Base-by-base conservation (phyloP, 768 basidiomycete species). In the Cystobasidium ongulense region DNA sequence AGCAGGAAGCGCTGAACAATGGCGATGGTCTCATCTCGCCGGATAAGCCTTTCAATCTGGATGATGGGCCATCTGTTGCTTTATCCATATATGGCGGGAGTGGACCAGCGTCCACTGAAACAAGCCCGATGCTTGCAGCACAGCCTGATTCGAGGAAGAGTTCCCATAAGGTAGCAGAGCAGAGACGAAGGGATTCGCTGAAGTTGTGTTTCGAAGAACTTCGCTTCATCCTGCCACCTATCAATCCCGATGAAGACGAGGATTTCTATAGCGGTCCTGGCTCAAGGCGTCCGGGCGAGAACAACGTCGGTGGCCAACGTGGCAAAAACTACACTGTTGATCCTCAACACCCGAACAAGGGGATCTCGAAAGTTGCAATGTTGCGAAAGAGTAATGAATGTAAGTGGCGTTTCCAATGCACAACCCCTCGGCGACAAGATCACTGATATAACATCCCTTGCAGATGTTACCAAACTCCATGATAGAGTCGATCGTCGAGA, bases 181-280 rank as follows among this genome's bases (percentile, higher is more conserved):
- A 99, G 81, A 93, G 94, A 80, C 89, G 96, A 54, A 88, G 96
- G 10, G 95, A 99, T 81, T 93, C 91, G 53, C 87, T 98, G 74
- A 99, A 98, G 83, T 88, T 90, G 18, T 92, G 93, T 2, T 98
- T 84, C 75, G 83, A 84, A 75, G 83, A 83, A 61, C 78, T 84
- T 17, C 80, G 83, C 18, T 80, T 84, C 21, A 84, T 98, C 18
- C 85, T 99, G 0, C 96, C 96, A 3, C 77, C 76, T 17, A 78
- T 80, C 62, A 53, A 33, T 21, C 71, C 75, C 0, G 78, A 79
- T 43, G 79, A 78, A 21, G 64, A 59, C 23, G 76, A 77, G 41
- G 75, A 73, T 17, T 74, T 70, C 11, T 27, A 43, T 25, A 31
- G 68, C 39, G 65, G 65, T 31, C 63, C 63, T 11, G 50, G 39